Evolutionary conservation across 2,329 filamentous ascomycete species (phyloP).

Genomic region (Ophiostoma piceae): DNA sequence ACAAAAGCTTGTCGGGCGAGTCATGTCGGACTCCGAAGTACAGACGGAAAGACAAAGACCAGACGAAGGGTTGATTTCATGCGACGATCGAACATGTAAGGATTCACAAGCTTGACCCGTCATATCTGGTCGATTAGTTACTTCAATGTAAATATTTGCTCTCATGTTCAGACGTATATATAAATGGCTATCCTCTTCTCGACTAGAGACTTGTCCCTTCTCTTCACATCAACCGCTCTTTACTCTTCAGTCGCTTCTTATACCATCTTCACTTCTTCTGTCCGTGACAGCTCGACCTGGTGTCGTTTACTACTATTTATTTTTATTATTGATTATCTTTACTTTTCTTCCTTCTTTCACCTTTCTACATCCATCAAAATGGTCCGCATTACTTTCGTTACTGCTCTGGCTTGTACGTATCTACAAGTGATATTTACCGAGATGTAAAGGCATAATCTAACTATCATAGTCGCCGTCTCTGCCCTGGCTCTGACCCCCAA

Average conservation of each 20-base stretch:
- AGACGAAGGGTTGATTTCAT: neutral
- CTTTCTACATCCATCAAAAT: slow-evolving; percentile 29
- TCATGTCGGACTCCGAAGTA: neutral
- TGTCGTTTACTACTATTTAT: slow-evolving; percentile 21
- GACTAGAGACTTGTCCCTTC: neutral
- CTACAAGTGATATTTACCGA: neutral
- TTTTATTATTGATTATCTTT: neutral
- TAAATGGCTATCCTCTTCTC: neutral
- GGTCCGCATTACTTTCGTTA: slow-evolving; percentile 32
- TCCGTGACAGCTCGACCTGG: slow-evolving; percentile 25
- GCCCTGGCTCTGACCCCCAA: slow-evolving; percentile 32
- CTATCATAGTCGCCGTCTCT: slow-evolving; percentile 29
- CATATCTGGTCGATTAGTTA: neutral
- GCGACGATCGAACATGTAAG: neutral
- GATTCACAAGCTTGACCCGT: neutral
- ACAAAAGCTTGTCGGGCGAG: neutral
- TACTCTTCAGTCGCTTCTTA: slow-evolving; percentile 11
- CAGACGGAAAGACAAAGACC: neutral
- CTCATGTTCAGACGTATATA: neutral
- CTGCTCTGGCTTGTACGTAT: slow-evolving; percentile 30
- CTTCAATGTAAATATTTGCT: too few relatives aligned
- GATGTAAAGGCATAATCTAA: neutral
- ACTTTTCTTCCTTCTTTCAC: neutral
- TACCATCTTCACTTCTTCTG: slow-evolving; percentile 16
- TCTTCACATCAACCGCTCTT: slow-evolving; percentile 1